phyloP scores from a whole-genome alignment of 2,329 filamentous ascomycete genomes.

The Hypoxylon rubiginosum region DNA sequence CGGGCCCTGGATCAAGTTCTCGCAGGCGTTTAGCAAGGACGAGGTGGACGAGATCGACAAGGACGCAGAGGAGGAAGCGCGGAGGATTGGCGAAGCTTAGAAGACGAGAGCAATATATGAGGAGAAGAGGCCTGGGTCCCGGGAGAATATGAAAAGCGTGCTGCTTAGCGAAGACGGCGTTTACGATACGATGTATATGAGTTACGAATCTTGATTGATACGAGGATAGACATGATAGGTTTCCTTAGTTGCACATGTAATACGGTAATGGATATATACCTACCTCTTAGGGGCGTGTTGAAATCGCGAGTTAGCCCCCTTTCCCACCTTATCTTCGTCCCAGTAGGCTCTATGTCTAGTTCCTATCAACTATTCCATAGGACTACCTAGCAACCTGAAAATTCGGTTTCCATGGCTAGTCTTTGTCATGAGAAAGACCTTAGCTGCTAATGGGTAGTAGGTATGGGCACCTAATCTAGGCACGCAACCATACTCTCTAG shows the following conservation, averaged over 20 bases:
- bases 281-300: neutral
- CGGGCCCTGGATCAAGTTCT: constrained; percentile 53
- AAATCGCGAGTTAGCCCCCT: neutral
- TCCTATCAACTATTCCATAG: neutral
- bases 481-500: too few relatives aligned
- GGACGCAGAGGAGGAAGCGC: constrained; percentile 48
- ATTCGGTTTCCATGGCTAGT: too few relatives aligned
- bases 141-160: neutral
- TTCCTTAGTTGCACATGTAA: neutral
- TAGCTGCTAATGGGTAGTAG: too few relatives aligned
- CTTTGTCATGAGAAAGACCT: too few relatives aligned
- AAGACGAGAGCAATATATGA: too few relatives aligned
- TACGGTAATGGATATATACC: neutral
- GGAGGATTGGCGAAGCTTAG: constrained; percentile 35
- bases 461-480: too few relatives aligned
- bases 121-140: too few relatives aligned
- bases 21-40: constrained; percentile 48
- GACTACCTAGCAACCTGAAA: too few relatives aligned
- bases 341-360: neutral
- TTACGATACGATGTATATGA: neutral
- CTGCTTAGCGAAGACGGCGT: neutral
- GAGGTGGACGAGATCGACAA: constrained; percentile 49
- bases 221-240: neutral
- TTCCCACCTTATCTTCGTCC: neutral
- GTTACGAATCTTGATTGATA: neutral